These are phyloP conservation scores for Paraconiothyrium brasiliense DNA, from an alignment of 2,329 filamentous ascomycete genomes.

Conservation along the genomic window DNA sequence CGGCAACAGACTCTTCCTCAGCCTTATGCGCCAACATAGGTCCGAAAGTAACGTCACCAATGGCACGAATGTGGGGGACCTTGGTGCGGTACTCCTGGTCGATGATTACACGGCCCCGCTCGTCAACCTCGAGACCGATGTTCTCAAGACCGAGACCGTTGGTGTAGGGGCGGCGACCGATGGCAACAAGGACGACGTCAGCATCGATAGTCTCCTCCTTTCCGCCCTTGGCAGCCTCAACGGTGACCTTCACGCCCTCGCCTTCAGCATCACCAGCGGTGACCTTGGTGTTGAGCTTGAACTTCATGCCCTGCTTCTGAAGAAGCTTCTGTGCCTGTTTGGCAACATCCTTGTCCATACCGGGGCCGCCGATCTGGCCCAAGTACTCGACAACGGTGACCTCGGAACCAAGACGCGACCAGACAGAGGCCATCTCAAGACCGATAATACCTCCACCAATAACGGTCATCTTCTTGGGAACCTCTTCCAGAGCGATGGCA, in stretches of 20 bases:
- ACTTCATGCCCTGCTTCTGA: slow-evolving; percentile 95
- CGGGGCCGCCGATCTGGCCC: slow-evolving; percentile 93
- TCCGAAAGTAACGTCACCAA: slow-evolving; percentile 95
- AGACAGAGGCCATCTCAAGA: slow-evolving; percentile 97
- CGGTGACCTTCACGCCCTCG: slow-evolving; percentile 79
- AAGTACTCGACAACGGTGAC: slow-evolving; percentile 98
- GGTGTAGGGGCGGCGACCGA: slow-evolving; percentile 95
- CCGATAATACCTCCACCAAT: slow-evolving; percentile 99
- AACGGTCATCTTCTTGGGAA: slow-evolving; percentile 95
- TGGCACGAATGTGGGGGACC: slow-evolving; percentile 93
- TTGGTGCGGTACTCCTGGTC: slow-evolving; percentile 99
- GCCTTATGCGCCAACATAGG: slow-evolving; percentile 99
- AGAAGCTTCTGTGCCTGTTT: slow-evolving; percentile 93
- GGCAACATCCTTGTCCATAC: slow-evolving; percentile 94
- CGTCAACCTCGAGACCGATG: slow-evolving; percentile 89
- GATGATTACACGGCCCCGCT: slow-evolving; percentile 93
- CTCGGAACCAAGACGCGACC: slow-evolving; percentile 91
- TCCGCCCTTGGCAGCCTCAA: slow-evolving; percentile 95
- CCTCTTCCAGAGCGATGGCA: slow-evolving; percentile 85
- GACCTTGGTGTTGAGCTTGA: slow-evolving; percentile 98
- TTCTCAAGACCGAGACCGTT: slow-evolving; percentile 91
- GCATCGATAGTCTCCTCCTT: slow-evolving; percentile 92
- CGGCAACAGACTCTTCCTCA: slow-evolving; percentile 96
- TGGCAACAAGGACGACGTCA: slow-evolving; percentile 95
- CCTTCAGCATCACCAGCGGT: slow-evolving; percentile 81